Evolutionary conservation across 345 rosid species (phyloP).

Genomic region (Orychophragmus violaceus): DNA sequence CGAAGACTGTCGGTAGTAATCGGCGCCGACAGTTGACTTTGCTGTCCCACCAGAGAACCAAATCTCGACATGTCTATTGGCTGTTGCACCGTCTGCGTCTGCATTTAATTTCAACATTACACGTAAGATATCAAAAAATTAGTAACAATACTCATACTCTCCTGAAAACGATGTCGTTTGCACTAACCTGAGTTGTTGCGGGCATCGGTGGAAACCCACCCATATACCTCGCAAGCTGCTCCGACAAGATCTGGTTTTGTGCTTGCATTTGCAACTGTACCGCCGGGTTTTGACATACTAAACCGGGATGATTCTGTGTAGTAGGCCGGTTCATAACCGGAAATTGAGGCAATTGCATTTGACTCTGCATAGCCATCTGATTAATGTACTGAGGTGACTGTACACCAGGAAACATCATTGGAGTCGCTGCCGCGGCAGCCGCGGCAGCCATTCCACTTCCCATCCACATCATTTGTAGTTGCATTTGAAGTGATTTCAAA

Average conservation of each 20-base stretch:
- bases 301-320: constrained; percentile 39
- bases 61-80: constrained; percentile 40
- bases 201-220: constrained; percentile 47
- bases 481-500: constrained; percentile 85
- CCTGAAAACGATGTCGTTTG: neutral
- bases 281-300: constrained; percentile 38
- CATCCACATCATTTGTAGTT: constrained; percentile 98
- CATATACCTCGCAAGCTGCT: constrained; percentile 52
- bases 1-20: constrained; percentile 35
- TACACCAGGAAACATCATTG: constrained; percentile 85
- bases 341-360: constrained; percentile 43
- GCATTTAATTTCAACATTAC: constrained; percentile 21
- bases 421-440: constrained; percentile 34
- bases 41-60: constrained; percentile 38
- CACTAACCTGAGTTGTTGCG: constrained; percentile 42
- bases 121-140: neutral
- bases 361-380: constrained; percentile 47
- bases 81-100: constrained; percentile 38
- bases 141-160: neutral
- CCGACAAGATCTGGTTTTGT: constrained; percentile 40
- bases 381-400: constrained; percentile 46
- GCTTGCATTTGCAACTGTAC: constrained; percentile 32
- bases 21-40: constrained; percentile 34
- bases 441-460: constrained; percentile 77
- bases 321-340: constrained; percentile 41